Conservation (phyloP, 1,139 yeast species). For the Kluyveromyces sp. region DNA sequence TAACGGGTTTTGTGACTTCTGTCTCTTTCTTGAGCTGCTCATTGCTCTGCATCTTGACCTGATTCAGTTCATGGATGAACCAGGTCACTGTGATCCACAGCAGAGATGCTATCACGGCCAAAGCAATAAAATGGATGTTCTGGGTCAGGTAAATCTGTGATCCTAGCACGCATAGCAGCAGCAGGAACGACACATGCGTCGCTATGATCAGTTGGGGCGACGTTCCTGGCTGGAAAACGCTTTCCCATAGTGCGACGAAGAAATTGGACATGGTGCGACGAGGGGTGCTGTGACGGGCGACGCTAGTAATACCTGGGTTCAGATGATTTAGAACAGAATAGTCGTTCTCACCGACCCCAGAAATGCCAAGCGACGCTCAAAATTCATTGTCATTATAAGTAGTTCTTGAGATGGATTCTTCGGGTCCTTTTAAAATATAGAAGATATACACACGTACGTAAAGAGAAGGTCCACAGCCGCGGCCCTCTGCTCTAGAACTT, state of each 20-base stretch:
- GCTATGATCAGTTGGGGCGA: slow-evolving; percentile 81
- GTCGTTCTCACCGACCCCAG: too few species aligned
- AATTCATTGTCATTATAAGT: too few species aligned
- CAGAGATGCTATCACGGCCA: slow-evolving; percentile 59
- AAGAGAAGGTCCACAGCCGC: too few species aligned
- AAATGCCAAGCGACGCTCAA: too few species aligned
- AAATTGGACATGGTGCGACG: slow-evolving; percentile 31
- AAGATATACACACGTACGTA: neutral
- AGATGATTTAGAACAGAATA: too few species aligned
- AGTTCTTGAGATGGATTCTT: too few species aligned
- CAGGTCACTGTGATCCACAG: slow-evolving; percentile 80
- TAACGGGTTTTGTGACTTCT: slow-evolving; percentile 1
- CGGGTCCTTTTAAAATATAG: neutral
- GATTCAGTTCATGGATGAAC: slow-evolving; percentile 71
- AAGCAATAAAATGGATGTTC: slow-evolving; percentile 64
- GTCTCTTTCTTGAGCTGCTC: slow-evolving; percentile 33
- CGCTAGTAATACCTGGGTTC: too few species aligned
- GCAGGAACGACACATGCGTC: slow-evolving; percentile 61
- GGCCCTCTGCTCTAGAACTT: too few species aligned
- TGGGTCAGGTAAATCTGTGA: slow-evolving; percentile 55
- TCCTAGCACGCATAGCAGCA: slow-evolving; percentile 46
- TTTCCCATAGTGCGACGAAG: slow-evolving; percentile 74
- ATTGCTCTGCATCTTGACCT: slow-evolving; percentile 40
- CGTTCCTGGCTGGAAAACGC: slow-evolving; percentile 91
- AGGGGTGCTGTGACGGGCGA: neutral